Evolutionary conservation across 352 stramenopile genomes (phyloP), one percentile per base, ranked within the genome.

Genomic region (Pilasporangium apinafurcum): DNA sequence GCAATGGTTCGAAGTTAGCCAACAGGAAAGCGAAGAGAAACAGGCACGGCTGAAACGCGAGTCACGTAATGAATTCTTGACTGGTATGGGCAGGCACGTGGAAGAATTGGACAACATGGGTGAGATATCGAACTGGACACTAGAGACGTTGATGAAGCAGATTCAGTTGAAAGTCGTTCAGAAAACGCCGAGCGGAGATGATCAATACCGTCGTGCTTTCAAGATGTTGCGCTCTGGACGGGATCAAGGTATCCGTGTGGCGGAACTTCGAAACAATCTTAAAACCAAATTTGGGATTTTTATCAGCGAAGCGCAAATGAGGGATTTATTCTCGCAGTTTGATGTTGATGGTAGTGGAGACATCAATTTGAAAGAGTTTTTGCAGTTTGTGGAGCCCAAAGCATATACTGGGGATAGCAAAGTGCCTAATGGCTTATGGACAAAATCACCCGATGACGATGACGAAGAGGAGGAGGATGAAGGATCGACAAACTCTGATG

Each of bases 161-260:
- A 92, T 92, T 57, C 76, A 87, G 48, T 42, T 62, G 38, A 92
- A 92, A 37, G 70, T 92, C 16, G 60, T 86, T 17, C 74, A 92
- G 56, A 81, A 81, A 53, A 88, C 75, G 4, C 76, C 79, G 8
- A 76, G 73, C 8, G 71, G 79, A 18, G 77, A 88, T 27, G 76
- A 92, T 34, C 79, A 88, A 39, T 86, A 86, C 48, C 74, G 79
- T 4, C 75, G 73, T 8, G 77, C 79, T 10, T 88, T 89, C 55
- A 86, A 89, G 53, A 79, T 92, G 74, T 57, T 92, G 42, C 79
- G 76, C 24, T 63, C 61, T 6, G 76, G 76, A 12, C 59, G 71
- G 16, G 68, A 87, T 35, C 65, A 85, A 51, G 67, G 74, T 21
- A 86, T 92, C 30, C 62, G 60, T 21, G 73, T 86, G 40, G 68